Conservation (phyloP, 1,139 yeast genomes). For the Magnusiomyces tetraspermus region DNA sequence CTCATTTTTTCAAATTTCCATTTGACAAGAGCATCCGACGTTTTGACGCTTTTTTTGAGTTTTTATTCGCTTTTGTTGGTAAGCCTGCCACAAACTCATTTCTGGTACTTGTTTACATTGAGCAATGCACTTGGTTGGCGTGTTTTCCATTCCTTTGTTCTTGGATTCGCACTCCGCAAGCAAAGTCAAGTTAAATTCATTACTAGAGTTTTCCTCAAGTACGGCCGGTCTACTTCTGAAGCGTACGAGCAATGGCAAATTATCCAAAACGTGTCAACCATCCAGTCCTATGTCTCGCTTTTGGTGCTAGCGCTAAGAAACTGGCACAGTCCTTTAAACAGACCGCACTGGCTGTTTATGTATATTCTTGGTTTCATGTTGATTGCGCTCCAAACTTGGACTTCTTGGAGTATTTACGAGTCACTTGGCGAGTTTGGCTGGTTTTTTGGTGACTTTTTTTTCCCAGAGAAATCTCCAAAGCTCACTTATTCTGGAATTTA, state of each 20-base stretch:
- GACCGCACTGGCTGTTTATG: constrained; percentile 41
- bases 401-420: constrained; percentile 58
- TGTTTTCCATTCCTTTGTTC: constrained; percentile 43
- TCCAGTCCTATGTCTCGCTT: constrained; percentile 37
- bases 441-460: constrained; percentile 83
- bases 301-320: constrained; percentile 32
- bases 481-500: constrained; percentile 78
- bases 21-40: constrained; percentile 56
- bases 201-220: constrained; percentile 57
- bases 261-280: constrained; percentile 46
- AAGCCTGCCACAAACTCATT: constrained; percentile 30
- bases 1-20: constrained; percentile 55
- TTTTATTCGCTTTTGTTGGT: constrained; percentile 42
- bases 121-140: constrained; percentile 43
- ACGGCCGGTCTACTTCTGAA: constrained; percentile 56
- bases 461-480: constrained; percentile 42
- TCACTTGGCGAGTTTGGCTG: constrained; percentile 81
- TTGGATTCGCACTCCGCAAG: constrained; percentile 45
- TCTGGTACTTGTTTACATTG: constrained; percentile 36
- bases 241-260: constrained; percentile 75
- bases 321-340: constrained; percentile 29
- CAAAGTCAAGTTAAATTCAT: constrained; percentile 59
- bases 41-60: constrained; percentile 44
- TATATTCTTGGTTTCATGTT: constrained; percentile 48
- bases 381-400: constrained; percentile 59